Evolutionary conservation across 2,329 filamentous ascomycete species (phyloP).

Genomic region (Cladosporium sp.): DNA sequence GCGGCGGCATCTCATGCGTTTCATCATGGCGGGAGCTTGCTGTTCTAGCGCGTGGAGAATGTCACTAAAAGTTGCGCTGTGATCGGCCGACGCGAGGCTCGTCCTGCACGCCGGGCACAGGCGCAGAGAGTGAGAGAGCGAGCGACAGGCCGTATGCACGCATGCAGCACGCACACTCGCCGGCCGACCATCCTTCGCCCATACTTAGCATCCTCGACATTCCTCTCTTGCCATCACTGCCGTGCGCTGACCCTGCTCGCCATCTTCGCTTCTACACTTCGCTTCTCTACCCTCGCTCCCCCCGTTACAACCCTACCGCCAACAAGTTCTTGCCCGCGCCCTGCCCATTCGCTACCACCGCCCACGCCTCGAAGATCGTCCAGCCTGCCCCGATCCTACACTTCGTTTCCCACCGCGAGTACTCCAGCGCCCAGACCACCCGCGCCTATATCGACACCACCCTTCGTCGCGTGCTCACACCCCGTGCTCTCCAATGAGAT

Average conservation of each 20-base stretch:
- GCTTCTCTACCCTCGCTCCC: not conserved
- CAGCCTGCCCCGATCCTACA: not conserved
- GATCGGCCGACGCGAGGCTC: not conserved
- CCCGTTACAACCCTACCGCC: not conserved
- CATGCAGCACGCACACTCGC: not conserved
- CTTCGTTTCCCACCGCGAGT: not conserved
- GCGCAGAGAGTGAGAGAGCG: not conserved
- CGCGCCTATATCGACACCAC: not conserved
- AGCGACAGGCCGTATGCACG: not conserved
- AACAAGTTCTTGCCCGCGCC: not conserved
- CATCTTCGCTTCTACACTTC: not conserved
- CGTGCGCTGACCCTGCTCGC: not conserved
- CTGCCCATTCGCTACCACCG: not conserved
- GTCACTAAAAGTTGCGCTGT: not conserved
- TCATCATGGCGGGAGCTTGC: not conserved
- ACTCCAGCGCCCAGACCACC: not conserved
- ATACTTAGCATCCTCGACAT: not conserved
- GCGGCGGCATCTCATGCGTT: not conserved
- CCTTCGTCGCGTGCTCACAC: not conserved
- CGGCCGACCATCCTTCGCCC: not conserved
- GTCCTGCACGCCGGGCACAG: not conserved
- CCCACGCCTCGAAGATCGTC: not conserved
- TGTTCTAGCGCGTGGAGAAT: not conserved
- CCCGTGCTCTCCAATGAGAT: constrained; percentile 6
- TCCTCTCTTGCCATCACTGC: not conserved